Base-by-base conservation (phyloP, 192 early-diverging fungal species). In the Phycomyces nitens region DNA sequence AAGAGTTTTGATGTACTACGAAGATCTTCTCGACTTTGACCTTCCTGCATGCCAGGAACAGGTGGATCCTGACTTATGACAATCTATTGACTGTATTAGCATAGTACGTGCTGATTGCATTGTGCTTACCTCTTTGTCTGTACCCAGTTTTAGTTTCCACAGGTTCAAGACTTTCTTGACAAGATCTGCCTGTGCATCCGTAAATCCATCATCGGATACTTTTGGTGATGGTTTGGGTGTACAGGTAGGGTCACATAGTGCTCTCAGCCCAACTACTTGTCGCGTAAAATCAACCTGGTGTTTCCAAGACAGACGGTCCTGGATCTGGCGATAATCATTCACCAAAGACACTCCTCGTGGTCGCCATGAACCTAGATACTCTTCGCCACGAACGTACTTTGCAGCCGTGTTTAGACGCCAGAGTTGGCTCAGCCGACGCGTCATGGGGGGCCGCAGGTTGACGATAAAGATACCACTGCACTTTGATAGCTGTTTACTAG, bases 331-430 rank as follows among this genome's bases (percentile, higher is more conserved):
- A 58, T 68, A 89, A 29, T 83, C 86, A 47, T 82, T 76, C 12
- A 92, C 75, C 49, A 86, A 68, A 0, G 79, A 84, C 2, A 92
- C 78, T 16, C 90, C 85, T 3, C 89, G 82, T 2, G 90, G 90
- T 43, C 83, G 77, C 89, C 89, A 90, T 5, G 54, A 41, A 0
- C 73, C 77, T 51, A 92, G 69, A 21, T 82, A 79, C 51, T 92
- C 90, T 58, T 89, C 83, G 22, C 89, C 90, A 11, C 89, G 84
- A 12, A 92, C 85, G 65, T 88, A 88, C 64, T 88, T 82, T 16
- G 77, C 77, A 9, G 82, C 84, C 3, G 88, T 88, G 66, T 88
- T 88, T 27, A 88, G 71, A 8, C 85, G 72, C 90, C 90, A 92
- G 15, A 92, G 62, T 4, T 84, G 81, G 5, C 73, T 72, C 7